phyloP scores from a whole-genome alignment of 805 yeast genomes.

The Yarrowia yakushimensis region DNA sequence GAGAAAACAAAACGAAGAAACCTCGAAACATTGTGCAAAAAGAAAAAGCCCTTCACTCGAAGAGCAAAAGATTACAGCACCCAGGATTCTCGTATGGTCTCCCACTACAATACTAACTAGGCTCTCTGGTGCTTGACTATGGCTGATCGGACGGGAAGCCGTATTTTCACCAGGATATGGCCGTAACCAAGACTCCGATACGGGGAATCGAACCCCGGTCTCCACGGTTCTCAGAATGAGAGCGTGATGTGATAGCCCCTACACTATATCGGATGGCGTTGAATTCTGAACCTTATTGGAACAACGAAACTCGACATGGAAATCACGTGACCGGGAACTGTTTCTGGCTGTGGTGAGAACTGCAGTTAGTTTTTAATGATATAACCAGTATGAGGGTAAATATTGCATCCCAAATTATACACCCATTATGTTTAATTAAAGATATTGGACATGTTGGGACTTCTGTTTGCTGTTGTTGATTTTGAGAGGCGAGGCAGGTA shows the following conservation, averaged over 20 bases:
- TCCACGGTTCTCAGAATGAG: conserved; percentile 23
- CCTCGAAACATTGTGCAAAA: too few relatives aligned
- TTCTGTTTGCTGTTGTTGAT: too few relatives aligned
- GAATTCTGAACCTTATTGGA: background rate
- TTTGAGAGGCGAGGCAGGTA: too few relatives aligned
- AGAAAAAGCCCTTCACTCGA: background rate
- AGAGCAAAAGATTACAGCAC: conserved; percentile 5
- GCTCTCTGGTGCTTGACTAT: conserved; percentile 23
- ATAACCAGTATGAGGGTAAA: too few relatives aligned
- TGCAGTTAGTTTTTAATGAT: too few relatives aligned
- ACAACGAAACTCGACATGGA: background rate
- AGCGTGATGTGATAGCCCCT: conserved; percentile 26
- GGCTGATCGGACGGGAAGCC: conserved; percentile 24
- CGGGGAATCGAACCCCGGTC: conserved; percentile 26
- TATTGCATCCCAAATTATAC: too few relatives aligned
- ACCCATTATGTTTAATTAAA: too few relatives aligned
- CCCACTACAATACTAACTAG: conserved; percentile 24
- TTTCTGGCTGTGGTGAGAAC: too few relatives aligned
- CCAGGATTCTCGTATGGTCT: conserved; percentile 23
- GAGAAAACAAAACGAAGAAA: too few relatives aligned
- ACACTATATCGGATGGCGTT: conserved; percentile 22
- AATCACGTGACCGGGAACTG: background rate
- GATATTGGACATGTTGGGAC: too few relatives aligned
- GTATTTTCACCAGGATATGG: conserved; percentile 22
- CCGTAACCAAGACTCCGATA: conserved; percentile 24